phyloP scores from a whole-genome alignment of 2,329 filamentous ascomycete species.

The Neodidymelliopsis sp. region DNA sequence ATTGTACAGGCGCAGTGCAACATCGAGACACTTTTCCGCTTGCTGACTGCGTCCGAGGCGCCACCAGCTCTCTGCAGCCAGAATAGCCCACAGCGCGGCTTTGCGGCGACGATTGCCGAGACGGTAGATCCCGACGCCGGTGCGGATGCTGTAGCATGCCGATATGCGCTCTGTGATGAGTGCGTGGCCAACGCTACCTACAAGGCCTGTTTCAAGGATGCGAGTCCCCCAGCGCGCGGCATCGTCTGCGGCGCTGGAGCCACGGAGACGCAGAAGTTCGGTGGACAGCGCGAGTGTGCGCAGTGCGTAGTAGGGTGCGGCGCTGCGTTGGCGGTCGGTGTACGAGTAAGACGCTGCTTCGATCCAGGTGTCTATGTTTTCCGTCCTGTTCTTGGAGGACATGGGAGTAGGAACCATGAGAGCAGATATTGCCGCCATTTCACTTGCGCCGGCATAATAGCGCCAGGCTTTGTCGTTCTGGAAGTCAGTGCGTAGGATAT shows the following conservation, averaged over 20 bases:
- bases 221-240: conserved; percentile 85
- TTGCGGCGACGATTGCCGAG: conserved; percentile 81
- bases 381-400: conserved; percentile 77
- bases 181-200: conserved; percentile 78
- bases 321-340: conserved; percentile 74
- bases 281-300: conserved; percentile 78
- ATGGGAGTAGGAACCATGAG: conserved; percentile 77
- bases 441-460: conserved; percentile 90
- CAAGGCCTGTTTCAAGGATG: conserved; percentile 75
- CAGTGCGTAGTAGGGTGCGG: conserved; percentile 78
- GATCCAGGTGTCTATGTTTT: conserved; percentile 84
- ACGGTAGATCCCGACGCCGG: conserved; percentile 68
- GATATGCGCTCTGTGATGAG: conserved; percentile 87
- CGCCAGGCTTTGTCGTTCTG: conserved; percentile 96
- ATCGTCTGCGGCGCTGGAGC: conserved; percentile 81
- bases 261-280: conserved; percentile 83
- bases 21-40: conserved; percentile 78
- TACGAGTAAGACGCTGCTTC: conserved; percentile 94
- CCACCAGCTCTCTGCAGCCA: conserved; percentile 86
- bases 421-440: conserved; percentile 89
- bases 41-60: conserved; percentile 77
- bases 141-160: conserved; percentile 80
- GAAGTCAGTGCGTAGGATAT: conserved; percentile 87
- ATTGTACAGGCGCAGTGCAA: conserved; percentile 66
- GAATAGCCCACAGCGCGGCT: conserved; percentile 85